phyloP scores from a whole-genome alignment of 495 filamentous ascomycete genomes.

The Podospora tetraspora region DNA sequence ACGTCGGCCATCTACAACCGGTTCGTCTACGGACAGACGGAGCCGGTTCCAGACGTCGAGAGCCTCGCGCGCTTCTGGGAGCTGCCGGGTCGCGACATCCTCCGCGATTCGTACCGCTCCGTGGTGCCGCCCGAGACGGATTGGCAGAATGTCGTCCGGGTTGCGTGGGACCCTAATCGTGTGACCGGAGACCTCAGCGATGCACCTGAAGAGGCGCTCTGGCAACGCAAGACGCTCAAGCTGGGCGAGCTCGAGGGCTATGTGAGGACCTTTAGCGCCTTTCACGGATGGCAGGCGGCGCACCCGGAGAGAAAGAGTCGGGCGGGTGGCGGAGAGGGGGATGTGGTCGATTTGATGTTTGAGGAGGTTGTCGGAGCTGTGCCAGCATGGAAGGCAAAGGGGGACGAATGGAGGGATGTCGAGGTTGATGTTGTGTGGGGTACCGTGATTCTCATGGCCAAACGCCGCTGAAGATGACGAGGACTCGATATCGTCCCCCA shows the following conservation, averaged over 20 bases:
- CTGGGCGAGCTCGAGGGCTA: constrained; percentile 53
- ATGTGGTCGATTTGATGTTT: constrained; percentile 53
- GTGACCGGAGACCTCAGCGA: constrained; percentile 21
- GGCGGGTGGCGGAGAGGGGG: constrained; percentile 46
- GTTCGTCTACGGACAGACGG: constrained; percentile 42
- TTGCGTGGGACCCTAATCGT: constrained; percentile 53
- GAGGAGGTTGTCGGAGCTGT: constrained; percentile 45
- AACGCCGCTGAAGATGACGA: constrained; percentile 30
- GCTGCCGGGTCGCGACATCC: constrained; percentile 51
- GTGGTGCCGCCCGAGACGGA: constrained; percentile 45
- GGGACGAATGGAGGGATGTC: constrained; percentile 43
- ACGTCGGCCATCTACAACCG: constrained; percentile 45
- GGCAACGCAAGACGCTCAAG: constrained; percentile 48
- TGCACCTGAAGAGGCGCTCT: constrained; percentile 42
- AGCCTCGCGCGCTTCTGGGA: constrained; percentile 56
- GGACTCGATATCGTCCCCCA: background rate
- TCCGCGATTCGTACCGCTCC: constrained; percentile 43
- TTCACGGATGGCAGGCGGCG: constrained; percentile 49
- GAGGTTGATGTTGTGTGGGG: constrained; percentile 53
- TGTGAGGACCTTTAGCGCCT: constrained; percentile 51
- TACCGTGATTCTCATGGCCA: constrained; percentile 49
- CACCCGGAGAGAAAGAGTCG: constrained; percentile 41
- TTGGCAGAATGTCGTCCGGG: constrained; percentile 47
- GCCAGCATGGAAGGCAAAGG: constrained; percentile 45
- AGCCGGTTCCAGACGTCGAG: constrained; percentile 39